A percentile compares a stretch with the other conserved stretches of the same genome.
Conservation (phyloP, 2,329 filamentous ascomycete genomes). For the Aschersonia sp. region DNA sequence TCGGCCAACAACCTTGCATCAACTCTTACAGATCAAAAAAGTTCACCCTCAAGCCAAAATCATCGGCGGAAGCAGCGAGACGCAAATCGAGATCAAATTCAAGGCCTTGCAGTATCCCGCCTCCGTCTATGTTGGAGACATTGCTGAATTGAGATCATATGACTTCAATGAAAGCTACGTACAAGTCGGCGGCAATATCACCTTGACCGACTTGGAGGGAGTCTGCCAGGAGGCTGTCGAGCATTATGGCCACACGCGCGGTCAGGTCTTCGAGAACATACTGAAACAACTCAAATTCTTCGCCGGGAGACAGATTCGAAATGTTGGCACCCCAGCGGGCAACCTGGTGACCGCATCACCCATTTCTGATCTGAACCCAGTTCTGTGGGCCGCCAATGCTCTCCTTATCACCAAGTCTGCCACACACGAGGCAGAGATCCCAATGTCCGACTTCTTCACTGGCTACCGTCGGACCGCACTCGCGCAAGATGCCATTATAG, state of each 20-base stretch:
- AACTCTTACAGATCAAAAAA: constrained; percentile 84
- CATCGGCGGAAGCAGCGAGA: constrained; percentile 92
- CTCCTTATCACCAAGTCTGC: constrained; percentile 68
- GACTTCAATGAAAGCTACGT: constrained; percentile 64
- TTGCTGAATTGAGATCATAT: constrained; percentile 75
- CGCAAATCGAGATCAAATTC: constrained; percentile 97
- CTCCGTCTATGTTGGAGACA: constrained; percentile 88
- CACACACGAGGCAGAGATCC: constrained; percentile 63
- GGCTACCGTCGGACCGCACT: constrained; percentile 80
- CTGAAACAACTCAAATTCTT: constrained; percentile 92
- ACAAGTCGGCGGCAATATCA: constrained; percentile 89
- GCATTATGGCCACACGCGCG: constrained; percentile 56
- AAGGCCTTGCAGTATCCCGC: constrained; percentile 83
- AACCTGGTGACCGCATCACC: constrained; percentile 91
- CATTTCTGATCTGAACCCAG: constrained; percentile 91
- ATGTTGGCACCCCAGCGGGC: constrained; percentile 92
- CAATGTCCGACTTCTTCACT: constrained; percentile 84
- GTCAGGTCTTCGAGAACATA: constrained; percentile 80
- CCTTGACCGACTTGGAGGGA: constrained; percentile 77
- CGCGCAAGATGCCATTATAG: constrained; percentile 68
- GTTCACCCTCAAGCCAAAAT: constrained; percentile 78
- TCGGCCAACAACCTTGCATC: constrained; percentile 70
- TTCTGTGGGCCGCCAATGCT: constrained; percentile 77
- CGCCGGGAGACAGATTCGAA: constrained; percentile 87
- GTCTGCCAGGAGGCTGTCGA: constrained; percentile 69